Evolutionary conservation across 305 asterid species (phyloP).

Genomic region (Fraxinus paxiana): DNA sequence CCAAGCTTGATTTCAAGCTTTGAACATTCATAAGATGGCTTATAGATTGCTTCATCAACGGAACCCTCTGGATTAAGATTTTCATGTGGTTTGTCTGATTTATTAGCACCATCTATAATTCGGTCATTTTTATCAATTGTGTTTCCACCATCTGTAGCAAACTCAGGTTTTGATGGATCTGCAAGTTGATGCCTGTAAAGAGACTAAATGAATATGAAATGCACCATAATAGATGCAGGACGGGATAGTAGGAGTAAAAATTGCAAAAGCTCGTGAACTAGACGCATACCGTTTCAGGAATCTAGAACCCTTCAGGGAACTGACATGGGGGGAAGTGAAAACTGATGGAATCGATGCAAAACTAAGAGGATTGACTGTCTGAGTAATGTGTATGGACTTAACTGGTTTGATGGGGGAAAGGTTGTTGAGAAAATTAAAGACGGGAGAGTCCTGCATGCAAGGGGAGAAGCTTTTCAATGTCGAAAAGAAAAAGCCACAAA

Average conservation of each 20-base stretch:
- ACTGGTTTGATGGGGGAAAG: constrained; percentile 82
- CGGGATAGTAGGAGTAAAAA: background rate
- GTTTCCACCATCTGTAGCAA: constrained; percentile 45
- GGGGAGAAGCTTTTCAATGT: background rate
- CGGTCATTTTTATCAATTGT: constrained; percentile 26
- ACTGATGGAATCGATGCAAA: constrained; percentile 63
- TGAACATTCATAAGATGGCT: constrained; percentile 42
- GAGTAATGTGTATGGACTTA: constrained; percentile 56
- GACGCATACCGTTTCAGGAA: constrained; percentile 57
- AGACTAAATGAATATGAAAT: constrained; percentile 5
- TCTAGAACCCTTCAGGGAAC: constrained; percentile 51
- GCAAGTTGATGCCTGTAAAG: constrained; percentile 55
- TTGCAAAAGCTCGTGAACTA: background rate
- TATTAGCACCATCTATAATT: constrained; percentile 23
- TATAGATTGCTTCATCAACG: constrained; percentile 26
- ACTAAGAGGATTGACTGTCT: constrained; percentile 63
- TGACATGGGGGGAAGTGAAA: constrained; percentile 83
- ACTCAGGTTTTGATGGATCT: constrained; percentile 80
- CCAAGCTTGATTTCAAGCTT: constrained; percentile 35
- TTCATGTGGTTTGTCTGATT: constrained; percentile 36
- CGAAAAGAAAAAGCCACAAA: background rate
- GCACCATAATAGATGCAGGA: constrained; percentile 2
- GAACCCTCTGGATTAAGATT: constrained; percentile 38
- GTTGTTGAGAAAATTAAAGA: constrained; percentile 64
- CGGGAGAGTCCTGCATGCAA: constrained; percentile 79